Conservation (phyloP, 805 yeast species). For the Starmerella stigmatis region DNA sequence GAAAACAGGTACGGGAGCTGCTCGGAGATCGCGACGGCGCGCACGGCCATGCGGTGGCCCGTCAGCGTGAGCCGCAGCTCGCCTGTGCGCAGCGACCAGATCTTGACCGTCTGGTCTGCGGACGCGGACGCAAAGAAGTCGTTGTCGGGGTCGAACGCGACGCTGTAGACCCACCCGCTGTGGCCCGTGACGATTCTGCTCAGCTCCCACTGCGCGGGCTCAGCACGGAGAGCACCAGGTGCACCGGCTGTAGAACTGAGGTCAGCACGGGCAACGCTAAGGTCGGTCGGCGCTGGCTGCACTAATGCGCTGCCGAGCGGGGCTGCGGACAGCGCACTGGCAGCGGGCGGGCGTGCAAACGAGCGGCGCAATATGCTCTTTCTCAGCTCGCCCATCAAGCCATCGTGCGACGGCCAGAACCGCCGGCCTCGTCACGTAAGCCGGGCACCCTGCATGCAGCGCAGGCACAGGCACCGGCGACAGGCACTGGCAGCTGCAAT, state of each 20-base stretch:
- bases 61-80: conserved; percentile 63
- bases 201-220: background rate
- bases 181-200: conserved; percentile 62
- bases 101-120: conserved; percentile 73
- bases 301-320: no score
- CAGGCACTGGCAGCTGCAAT: no score
- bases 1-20: conserved; percentile 82
- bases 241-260: background rate
- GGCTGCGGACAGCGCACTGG: no score
- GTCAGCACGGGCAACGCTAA: no score
- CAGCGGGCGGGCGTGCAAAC: background rate
- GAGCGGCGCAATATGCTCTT: conserved; percentile 3
- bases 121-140: conserved; percentile 90
- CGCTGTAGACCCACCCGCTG: conserved; percentile 82
- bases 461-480: no score
- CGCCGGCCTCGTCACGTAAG: background rate
- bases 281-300: no score
- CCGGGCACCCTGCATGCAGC: no score
- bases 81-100: conserved; percentile 80
- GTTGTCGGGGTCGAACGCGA: conserved; percentile 75
- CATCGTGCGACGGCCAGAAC: no score
- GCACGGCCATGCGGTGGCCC: conserved; percentile 84
- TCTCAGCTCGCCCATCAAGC: conserved; percentile 1
- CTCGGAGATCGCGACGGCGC: conserved; percentile 61
- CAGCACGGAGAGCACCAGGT: background rate